Evolutionary conservation across 305 asterid genomes (phyloP).

Genomic region (Fraxinus baroniana): DNA sequence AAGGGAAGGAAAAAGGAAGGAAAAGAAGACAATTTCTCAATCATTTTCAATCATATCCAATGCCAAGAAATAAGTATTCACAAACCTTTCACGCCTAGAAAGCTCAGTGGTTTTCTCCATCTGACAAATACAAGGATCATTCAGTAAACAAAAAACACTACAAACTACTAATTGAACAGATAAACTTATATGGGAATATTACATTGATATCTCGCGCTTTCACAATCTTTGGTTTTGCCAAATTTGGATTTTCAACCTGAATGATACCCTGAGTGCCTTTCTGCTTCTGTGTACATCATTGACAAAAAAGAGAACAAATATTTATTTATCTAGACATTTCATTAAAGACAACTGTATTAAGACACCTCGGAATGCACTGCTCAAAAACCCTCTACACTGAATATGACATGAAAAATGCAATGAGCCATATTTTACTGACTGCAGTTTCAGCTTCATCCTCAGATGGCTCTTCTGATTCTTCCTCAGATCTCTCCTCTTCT

Average conservation of each 20-base stretch:
- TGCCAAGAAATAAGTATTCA: conserved; percentile 18
- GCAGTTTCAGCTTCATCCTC: conserved; percentile 54
- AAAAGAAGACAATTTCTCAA: neutral
- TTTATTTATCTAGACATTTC: conserved; percentile 4
- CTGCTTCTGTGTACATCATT: conserved; percentile 48
- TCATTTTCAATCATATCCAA: neutral
- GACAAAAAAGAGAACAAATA: neutral
- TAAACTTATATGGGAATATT: conserved; percentile 25
- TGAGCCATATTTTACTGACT: conserved; percentile 33
- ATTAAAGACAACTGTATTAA: neutral
- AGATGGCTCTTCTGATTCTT: conserved; percentile 67
- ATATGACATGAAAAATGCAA: neutral
- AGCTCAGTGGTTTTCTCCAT: conserved; percentile 91
- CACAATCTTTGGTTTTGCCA: conserved; percentile 74
- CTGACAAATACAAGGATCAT: conserved; percentile 42
- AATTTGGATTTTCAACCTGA: conserved; percentile 85
- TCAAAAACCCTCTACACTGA: neutral
- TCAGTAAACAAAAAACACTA: neutral
- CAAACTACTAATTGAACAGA: neutral
- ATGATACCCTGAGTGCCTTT: conserved; percentile 85
- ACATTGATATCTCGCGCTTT: conserved; percentile 94
- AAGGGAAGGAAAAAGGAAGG: neutral
- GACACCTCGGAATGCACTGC: neutral
- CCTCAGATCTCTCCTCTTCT: conserved; percentile 61
- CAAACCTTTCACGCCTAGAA: conserved; percentile 96